Evolutionary conservation across 2,329 filamentous ascomycete species (phyloP).

Genomic region (Torrubiella hemipterigena): DNA sequence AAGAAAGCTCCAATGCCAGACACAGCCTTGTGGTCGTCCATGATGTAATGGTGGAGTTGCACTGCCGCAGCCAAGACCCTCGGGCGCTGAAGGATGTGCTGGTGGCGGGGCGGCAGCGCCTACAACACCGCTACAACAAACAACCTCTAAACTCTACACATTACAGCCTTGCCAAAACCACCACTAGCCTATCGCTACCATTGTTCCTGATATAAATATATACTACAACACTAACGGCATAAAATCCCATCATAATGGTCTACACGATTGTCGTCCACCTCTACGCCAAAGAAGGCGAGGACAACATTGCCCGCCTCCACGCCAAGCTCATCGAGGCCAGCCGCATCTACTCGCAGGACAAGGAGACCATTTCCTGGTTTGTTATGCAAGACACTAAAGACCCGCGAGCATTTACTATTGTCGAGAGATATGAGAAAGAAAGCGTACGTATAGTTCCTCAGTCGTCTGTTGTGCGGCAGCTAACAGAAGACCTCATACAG

Average conservation of each 20-base stretch:
- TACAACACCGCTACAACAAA: too few species aligned
- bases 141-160: too few species aligned
- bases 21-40: too few species aligned
- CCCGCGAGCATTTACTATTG: conserved; percentile 59
- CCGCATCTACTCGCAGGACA: conserved; percentile 58
- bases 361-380: conserved; percentile 60
- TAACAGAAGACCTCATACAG: conserved; percentile 14
- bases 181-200: too few species aligned
- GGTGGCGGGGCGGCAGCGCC: too few species aligned
- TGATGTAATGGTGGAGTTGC: too few species aligned
- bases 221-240: too few species aligned
- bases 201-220: too few species aligned
- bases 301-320: conserved; percentile 53
- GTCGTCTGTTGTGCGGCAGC: not conserved
- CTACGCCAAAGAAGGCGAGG: conserved; percentile 54
- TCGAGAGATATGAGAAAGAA: conserved; percentile 61
- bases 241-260: conserved; percentile 27
- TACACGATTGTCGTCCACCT: conserved; percentile 61
- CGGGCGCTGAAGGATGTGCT: too few species aligned
- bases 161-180: too few species aligned
- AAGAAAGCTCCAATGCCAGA: too few species aligned
- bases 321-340: conserved; percentile 67
- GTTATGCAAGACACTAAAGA: conserved; percentile 67
- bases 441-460: conserved; percentile 27
- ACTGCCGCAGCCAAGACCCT: too few species aligned